Base-by-base conservation (phyloP, 306 rosid genomes). In the Corylus americana region DNA sequence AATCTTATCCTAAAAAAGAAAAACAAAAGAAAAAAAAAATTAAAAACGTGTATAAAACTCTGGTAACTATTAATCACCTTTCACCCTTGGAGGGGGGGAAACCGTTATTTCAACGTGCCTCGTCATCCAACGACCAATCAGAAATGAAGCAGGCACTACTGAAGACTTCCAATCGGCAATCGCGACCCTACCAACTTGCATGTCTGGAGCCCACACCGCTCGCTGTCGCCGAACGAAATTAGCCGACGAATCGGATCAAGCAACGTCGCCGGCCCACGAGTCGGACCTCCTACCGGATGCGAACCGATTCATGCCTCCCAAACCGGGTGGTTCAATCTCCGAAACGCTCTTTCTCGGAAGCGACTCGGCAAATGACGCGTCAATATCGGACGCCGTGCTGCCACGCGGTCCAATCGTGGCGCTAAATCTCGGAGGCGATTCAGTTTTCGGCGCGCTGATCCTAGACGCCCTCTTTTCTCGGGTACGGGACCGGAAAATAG, bases 211-310 rank as follows among this genome's bases (percentile, higher is more conserved):
- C 91, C 88, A 66, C 85, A 1, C 59, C 44, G 31, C 13, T 75
- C 71, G 25, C 71, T 63, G 76, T 67, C 81, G 72, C 74, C 47
- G 25, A 62, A 53, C 58, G 83, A 42, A 54, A 51, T 58, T 74
- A 37, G 39, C 1, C 8, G 68, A 18, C 42, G 2, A 49, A 47
- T 64, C 11, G 49, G 58, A 44, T 66, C 70, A 76, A 11, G 76
- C 49, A 85, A 73, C 73, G 85, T 75, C 89, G 3, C 79, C 83
- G 5, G 53, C 83, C 92, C 88, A 91, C 39, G 96, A 45, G 22
- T 77, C 93, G 27, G 96, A 90, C 79, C 89, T 88, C 79, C 99
- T 87, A 63, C 99, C 99, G 0, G 98, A 95, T 0, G 84, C 84
- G 88, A 90, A 93, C 86, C 92, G 87, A 75, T 73, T 85, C 88